phyloP scores from a whole-genome alignment of 1,139 yeast genomes.

The Yamadazyma diospyri region DNA sequence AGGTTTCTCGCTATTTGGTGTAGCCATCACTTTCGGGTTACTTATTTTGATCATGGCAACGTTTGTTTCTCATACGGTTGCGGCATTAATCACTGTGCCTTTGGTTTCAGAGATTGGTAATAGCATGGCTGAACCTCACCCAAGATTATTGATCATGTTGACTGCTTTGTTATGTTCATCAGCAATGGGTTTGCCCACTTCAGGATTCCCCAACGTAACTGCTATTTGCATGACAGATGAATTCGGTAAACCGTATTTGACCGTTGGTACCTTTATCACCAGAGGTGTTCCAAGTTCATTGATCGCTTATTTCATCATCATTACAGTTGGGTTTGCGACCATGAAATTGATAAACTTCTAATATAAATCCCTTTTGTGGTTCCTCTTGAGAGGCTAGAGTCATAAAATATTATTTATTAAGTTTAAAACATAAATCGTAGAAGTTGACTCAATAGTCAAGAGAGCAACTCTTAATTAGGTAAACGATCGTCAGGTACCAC shows the following conservation, averaged over 20 bases:
- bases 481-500: no score
- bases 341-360: conserved; percentile 50
- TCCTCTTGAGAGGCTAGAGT: no score
- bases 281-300: conserved; percentile 70
- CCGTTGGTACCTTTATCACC: conserved; percentile 62
- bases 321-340: conserved; percentile 65
- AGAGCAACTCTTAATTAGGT: no score
- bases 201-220: conserved; percentile 79
- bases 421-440: no score
- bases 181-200: conserved; percentile 76
- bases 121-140: conserved; percentile 50
- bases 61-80: conserved; percentile 74
- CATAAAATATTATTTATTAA: no score
- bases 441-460: no score
- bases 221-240: conserved; percentile 76
- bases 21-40: conserved; percentile 63
- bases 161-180: conserved; percentile 67
- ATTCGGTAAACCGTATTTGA: conserved; percentile 62
- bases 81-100: conserved; percentile 70
- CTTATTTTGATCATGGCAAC: conserved; percentile 67
- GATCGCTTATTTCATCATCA: conserved; percentile 51
- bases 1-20: conserved; percentile 55
- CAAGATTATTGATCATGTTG: conserved; percentile 62
- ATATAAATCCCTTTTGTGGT: no score
- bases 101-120: conserved; percentile 67